Evolutionary conservation across 345 rosid genomes (phyloP).

Genomic region (Salix koriyanagi): DNA sequence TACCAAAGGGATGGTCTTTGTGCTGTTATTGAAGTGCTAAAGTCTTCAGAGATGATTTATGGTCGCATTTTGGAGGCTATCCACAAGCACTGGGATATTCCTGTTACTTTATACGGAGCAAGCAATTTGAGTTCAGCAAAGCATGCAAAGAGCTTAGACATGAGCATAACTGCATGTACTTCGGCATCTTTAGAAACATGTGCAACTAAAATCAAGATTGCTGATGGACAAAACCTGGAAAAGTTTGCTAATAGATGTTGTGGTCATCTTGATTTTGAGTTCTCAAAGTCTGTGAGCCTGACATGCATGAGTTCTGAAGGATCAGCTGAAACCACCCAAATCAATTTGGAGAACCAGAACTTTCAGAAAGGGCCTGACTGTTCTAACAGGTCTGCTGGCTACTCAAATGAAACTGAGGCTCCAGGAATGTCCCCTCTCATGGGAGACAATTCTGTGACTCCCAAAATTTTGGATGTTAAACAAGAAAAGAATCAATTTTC

Average conservation of each 20-base stretch:
- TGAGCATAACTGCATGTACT: constrained; percentile 6
- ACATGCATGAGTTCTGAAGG: constrained; percentile 50
- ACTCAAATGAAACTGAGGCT: constrained; percentile 28
- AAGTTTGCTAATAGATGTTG: constrained; percentile 36
- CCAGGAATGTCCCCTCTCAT: constrained; percentile 12
- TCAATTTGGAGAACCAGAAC: constrained; percentile 38
- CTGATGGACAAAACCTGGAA: constrained; percentile 35
- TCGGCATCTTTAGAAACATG: constrained; percentile 26
- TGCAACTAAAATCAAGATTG: constrained; percentile 24
- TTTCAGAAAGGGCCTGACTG: constrained; percentile 27
- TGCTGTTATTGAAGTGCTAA: constrained; percentile 56
- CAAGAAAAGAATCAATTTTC: constrained; percentile 28
- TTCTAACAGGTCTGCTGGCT: constrained; percentile 18
- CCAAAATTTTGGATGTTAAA: constrained; percentile 34
- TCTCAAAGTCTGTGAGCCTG: constrained; percentile 24
- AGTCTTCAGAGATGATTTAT: constrained; percentile 49
- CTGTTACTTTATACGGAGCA: constrained; percentile 34
- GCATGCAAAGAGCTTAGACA: constrained; percentile 23
- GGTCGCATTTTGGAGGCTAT: constrained; percentile 55
- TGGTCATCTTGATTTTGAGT: constrained; percentile 26
- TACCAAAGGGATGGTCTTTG: constrained; percentile 61
- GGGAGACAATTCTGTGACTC: constrained; percentile 29
- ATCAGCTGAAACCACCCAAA: constrained; percentile 53
- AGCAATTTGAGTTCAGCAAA: constrained; percentile 38
- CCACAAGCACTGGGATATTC: constrained; percentile 53